phyloP scores from a whole-genome alignment of 805 yeast genomes.

The Cephaloascus albidus region DNA sequence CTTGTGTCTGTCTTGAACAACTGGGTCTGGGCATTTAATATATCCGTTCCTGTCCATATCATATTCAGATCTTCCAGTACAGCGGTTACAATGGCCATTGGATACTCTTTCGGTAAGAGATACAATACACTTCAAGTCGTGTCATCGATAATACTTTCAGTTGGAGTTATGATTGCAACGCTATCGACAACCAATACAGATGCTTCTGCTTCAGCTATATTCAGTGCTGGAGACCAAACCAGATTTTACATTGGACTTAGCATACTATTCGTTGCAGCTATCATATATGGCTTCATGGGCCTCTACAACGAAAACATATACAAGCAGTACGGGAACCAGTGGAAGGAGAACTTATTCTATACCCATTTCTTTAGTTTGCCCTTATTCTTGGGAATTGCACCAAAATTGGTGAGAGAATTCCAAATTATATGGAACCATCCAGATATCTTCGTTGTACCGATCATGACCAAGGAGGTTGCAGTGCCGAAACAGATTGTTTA shows the following conservation, averaged over 20 bases:
- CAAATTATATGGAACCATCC: constrained; percentile 3
- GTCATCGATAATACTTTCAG: constrained; percentile 41
- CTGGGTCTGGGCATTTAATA: constrained; percentile 42
- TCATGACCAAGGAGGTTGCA: too few relatives aligned
- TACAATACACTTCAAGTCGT: constrained; percentile 36
- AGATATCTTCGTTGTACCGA: background rate
- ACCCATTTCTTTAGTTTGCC: constrained; percentile 50
- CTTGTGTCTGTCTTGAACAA: constrained; percentile 46
- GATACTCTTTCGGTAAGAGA: constrained; percentile 34
- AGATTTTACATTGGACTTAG: constrained; percentile 21
- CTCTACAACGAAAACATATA: constrained; percentile 45
- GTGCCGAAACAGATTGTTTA: constrained; percentile 7
- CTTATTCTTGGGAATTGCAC: constrained; percentile 29
- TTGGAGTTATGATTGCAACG: constrained; percentile 42
- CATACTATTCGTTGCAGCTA: constrained; percentile 36
- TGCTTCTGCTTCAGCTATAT: constrained; percentile 1
- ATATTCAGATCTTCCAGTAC: constrained; percentile 59
- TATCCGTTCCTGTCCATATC: constrained; percentile 61
- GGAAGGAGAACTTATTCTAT: constrained; percentile 61
- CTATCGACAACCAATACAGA: constrained; percentile 5
- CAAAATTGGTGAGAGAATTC: constrained; percentile 9
- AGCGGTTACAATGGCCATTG: constrained; percentile 49
- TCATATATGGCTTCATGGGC: constrained; percentile 48
- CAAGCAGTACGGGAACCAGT: constrained; percentile 41
- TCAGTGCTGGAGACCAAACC: constrained; percentile 3